phyloP scores from a whole-genome alignment of 768 basidiomycete genomes.

The Podaxis sp. region DNA sequence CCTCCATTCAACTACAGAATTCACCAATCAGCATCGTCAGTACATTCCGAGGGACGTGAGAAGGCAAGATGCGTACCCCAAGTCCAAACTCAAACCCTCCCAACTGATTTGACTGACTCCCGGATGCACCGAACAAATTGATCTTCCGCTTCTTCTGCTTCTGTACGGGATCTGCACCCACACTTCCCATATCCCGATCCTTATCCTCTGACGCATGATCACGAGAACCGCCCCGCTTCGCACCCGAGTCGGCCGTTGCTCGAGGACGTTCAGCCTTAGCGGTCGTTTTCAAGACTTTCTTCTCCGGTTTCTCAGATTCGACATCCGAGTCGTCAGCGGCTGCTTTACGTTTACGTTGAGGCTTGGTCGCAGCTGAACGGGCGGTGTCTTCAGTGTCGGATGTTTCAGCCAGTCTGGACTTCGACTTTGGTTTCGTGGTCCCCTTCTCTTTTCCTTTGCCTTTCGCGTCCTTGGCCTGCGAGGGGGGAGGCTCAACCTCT shows the following conservation, averaged over 20 bases:
- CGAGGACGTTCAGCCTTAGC: conserved; percentile 19
- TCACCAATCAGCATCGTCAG: conserved; percentile 11
- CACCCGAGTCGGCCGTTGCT: conserved; percentile 7
- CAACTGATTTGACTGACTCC: conserved; percentile 39
- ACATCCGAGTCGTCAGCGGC: conserved; percentile 12
- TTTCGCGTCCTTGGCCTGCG: conserved; percentile 19
- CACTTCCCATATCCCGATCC: conserved; percentile 20
- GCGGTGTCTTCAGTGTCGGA: conserved; percentile 18
- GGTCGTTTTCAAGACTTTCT: conserved; percentile 11
- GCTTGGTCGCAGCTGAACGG: conserved; percentile 16
- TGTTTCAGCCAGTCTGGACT: conserved; percentile 15
- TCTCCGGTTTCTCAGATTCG: conserved; percentile 12
- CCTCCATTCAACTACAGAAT: conserved; percentile 28
- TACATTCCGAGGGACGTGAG: background rate
- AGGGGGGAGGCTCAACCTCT: conserved; percentile 14
- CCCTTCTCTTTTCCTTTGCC: conserved; percentile 27
- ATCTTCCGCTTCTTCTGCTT: conserved; percentile 74
- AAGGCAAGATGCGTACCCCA: conserved; percentile 22
- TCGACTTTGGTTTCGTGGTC: conserved; percentile 5
- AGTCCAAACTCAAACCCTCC: conserved; percentile 30
- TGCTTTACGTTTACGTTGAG: conserved; percentile 37
- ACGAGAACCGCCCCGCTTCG: conserved; percentile 16
- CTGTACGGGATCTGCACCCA: conserved; percentile 24
- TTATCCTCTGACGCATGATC: conserved; percentile 18
- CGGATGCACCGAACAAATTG: conserved; percentile 46